phyloP scores from a whole-genome alignment of 2,329 filamentous ascomycete species.

The Curvularia hawaiiensis region DNA sequence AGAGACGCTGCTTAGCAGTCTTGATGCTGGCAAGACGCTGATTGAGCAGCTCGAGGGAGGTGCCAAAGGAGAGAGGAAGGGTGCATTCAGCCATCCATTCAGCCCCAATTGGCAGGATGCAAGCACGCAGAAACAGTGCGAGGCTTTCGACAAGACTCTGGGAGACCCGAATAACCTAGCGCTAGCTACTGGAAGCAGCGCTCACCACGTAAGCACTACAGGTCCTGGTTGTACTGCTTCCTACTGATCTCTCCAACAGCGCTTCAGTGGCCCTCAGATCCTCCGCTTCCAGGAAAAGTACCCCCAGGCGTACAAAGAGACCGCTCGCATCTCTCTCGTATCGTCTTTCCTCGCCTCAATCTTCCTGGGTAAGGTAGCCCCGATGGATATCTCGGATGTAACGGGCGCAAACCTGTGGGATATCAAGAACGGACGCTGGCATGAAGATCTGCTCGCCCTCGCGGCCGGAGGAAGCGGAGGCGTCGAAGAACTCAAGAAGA shows the following conservation, averaged over 20 bases:
- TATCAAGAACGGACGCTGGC: constrained; percentile 74
- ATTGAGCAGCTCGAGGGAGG: constrained; percentile 69
- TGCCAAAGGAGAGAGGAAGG: constrained; percentile 48
- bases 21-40: constrained; percentile 67
- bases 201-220: constrained; percentile 77
- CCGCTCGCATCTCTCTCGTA: constrained; percentile 86
- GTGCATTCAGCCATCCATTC: constrained; percentile 80
- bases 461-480: constrained; percentile 66
- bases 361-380: constrained; percentile 82
- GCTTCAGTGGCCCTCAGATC: constrained; percentile 98
- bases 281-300: constrained; percentile 82
- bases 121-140: constrained; percentile 90
- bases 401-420: constrained; percentile 98
- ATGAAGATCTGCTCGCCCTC: constrained; percentile 74
- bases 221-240: not conserved
- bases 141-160: constrained; percentile 78
- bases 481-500: constrained; percentile 69
- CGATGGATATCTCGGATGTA: constrained; percentile 91
- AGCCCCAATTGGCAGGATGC: constrained; percentile 99
- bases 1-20: constrained; percentile 63
- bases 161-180: constrained; percentile 73
- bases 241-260: constrained; percentile 55
- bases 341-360: constrained; percentile 94
- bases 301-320: constrained; percentile 79
- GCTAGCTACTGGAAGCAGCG: constrained; percentile 83